phyloP scores from a whole-genome alignment of 768 basidiomycete species.

The Fibroporia radiculosa region DNA sequence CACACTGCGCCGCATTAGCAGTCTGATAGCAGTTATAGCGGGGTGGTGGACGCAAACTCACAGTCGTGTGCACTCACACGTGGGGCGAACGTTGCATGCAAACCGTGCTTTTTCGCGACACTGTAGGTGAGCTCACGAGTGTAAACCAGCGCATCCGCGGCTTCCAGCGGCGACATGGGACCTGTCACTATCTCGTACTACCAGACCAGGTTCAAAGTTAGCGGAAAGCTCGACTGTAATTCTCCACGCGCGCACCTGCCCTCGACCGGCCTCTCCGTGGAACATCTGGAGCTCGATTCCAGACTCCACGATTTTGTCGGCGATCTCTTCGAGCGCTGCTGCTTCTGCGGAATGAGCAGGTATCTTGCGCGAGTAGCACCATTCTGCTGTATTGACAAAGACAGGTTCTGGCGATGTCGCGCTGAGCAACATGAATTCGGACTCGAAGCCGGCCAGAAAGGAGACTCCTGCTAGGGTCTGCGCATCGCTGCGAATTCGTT shows the following conservation, averaged over 20 bases:
- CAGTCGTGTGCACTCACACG: constrained; percentile 35
- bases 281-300: constrained; percentile 61
- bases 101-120: constrained; percentile 52
- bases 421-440: constrained; percentile 60
- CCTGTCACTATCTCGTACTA: constrained; percentile 68
- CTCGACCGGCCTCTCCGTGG: constrained; percentile 62
- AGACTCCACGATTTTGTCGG: constrained; percentile 34
- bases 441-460: constrained; percentile 63
- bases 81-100: constrained; percentile 62
- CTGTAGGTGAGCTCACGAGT: constrained; percentile 64
- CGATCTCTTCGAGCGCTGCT: constrained; percentile 50
- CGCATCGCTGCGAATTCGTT: constrained; percentile 20
- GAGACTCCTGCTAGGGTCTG: constrained; percentile 26
- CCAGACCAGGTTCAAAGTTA: constrained; percentile 20
- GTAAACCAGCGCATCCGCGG: constrained; percentile 58
- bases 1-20: constrained; percentile 29
- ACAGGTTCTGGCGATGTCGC: constrained; percentile 34
- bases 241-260: constrained; percentile 37
- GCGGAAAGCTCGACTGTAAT: neutral
- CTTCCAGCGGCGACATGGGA: constrained; percentile 56
- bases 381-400: constrained; percentile 41
- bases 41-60: constrained; percentile 11
- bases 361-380: constrained; percentile 31
- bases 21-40: neutral
- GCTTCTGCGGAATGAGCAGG: constrained; percentile 37